Evolutionary conservation across 2,329 filamentous ascomycete genomes (phyloP).

Genomic region (Fusarium sp.): DNA sequence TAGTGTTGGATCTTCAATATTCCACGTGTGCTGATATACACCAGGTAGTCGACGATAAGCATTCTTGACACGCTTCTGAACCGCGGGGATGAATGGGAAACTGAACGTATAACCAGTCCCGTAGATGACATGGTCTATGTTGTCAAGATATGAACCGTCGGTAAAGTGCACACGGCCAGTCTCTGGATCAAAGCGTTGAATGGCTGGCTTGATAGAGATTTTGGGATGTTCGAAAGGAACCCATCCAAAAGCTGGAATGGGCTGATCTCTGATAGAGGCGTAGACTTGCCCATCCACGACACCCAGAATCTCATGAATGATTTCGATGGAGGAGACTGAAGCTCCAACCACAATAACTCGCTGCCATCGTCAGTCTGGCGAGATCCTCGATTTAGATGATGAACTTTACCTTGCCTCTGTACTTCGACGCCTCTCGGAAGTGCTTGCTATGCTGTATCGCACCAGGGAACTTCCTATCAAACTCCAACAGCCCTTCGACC

Average conservation of each 20-base stretch:
- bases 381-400: too few species aligned
- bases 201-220: constrained; percentile 25
- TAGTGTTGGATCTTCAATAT: constrained; percentile 31
- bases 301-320: constrained; percentile 27
- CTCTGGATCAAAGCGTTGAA: constrained; percentile 4
- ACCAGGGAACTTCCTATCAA: not conserved
- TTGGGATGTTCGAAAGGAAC: constrained; percentile 28
- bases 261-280: constrained; percentile 19
- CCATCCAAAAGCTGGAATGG: constrained; percentile 23
- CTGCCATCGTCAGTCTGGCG: not conserved
- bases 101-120: constrained; percentile 31
- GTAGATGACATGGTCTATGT: constrained; percentile 24
- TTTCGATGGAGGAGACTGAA: constrained; percentile 25
- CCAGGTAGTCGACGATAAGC: constrained; percentile 19
- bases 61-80: constrained; percentile 18
- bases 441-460: constrained; percentile 28
- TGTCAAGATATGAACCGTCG: constrained; percentile 19
- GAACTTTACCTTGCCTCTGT: constrained; percentile 14
- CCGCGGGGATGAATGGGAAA: constrained; percentile 13
- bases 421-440: constrained; percentile 4
- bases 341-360: constrained; percentile 29
- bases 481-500: constrained; percentile 14
- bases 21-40: constrained; percentile 34
- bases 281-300: constrained; percentile 3
- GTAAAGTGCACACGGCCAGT: constrained; percentile 15